These are phyloP conservation scores for Fusarium denticulatum DNA, from an alignment of 2,329 filamentous ascomycete genomes.

Conservation along the genomic window DNA sequence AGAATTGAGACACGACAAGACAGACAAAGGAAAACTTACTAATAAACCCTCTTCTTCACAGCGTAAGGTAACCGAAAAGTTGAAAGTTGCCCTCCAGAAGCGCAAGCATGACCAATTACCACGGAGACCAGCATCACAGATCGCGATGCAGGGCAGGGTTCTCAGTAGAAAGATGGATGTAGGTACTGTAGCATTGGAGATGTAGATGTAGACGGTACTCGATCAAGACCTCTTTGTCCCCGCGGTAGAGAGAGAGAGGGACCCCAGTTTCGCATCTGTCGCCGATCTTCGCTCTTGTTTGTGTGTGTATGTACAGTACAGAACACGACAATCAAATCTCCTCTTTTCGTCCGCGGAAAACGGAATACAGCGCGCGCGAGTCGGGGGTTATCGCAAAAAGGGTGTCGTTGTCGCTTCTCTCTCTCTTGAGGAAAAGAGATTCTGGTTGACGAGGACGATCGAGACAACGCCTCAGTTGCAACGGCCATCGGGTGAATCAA, in stretches of 20 bases:
- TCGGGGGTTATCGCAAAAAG: neutral
- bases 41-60: neutral
- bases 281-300: constrained; percentile 16
- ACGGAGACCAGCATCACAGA: constrained; percentile 13
- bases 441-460: constrained; percentile 27
- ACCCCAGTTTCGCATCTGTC: constrained; percentile 21
- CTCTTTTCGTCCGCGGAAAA: neutral
- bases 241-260: neutral
- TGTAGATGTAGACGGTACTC: constrained; percentile 7
- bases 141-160: constrained; percentile 20
- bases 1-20: neutral
- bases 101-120: constrained; percentile 20
- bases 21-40: neutral
- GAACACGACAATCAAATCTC: neutral
- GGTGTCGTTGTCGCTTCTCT: neutral
- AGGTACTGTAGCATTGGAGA: neutral
- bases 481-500: constrained; percentile 17
- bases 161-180: constrained; percentile 5
- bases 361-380: neutral
- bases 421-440: neutral
- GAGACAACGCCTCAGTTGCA: neutral
- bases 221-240: constrained; percentile 10
- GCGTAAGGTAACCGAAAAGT: neutral
- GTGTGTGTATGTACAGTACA: neutral
- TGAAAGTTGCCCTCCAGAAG: neutral